phyloP scores from a whole-genome alignment of 2,329 filamentous ascomycete genomes.

The Fusarium palustre region DNA sequence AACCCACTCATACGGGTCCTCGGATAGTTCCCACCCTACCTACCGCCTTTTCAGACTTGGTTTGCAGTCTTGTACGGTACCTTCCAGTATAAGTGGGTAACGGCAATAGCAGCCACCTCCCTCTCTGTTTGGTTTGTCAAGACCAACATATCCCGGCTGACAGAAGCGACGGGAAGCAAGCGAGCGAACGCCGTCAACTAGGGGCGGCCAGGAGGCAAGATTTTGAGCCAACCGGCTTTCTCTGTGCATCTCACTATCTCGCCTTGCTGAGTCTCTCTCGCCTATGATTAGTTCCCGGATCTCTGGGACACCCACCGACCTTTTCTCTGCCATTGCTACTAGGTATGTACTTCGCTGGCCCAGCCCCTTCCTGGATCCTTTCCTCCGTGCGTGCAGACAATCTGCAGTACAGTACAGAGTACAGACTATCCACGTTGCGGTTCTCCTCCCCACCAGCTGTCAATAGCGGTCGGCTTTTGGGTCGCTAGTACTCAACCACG shows the following conservation, averaged over 20 bases:
- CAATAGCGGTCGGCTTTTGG: conserved; percentile 40
- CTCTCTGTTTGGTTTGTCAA: conserved; percentile 12
- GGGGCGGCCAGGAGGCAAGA: conserved; percentile 20
- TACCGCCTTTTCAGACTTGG: conserved; percentile 18
- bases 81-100: conserved; percentile 20
- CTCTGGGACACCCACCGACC: conserved; percentile 38
- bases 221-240: conserved; percentile 37
- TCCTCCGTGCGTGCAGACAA: conserved; percentile 14
- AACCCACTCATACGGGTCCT: conserved; percentile 20
- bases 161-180: conserved; percentile 46
- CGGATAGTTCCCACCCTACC: conserved; percentile 28
- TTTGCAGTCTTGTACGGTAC: conserved; percentile 12
- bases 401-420: conserved; percentile 1
- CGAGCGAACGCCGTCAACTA: conserved; percentile 43
- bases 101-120: conserved; percentile 30
- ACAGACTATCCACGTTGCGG: conserved; percentile 33
- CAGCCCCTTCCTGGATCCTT: conserved; percentile 19
- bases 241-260: conserved; percentile 45
- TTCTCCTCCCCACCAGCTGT: conserved; percentile 38
- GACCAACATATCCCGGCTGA: conserved; percentile 41
- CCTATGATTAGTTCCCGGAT: conserved; percentile 47
- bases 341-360: conserved; percentile 13
- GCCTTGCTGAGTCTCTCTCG: conserved; percentile 41
- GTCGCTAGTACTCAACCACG: conserved; percentile 19
- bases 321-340: conserved; percentile 16